Conservation (phyloP, 768 basidiomycete species). For the Suillus cothurnatus region DNA sequence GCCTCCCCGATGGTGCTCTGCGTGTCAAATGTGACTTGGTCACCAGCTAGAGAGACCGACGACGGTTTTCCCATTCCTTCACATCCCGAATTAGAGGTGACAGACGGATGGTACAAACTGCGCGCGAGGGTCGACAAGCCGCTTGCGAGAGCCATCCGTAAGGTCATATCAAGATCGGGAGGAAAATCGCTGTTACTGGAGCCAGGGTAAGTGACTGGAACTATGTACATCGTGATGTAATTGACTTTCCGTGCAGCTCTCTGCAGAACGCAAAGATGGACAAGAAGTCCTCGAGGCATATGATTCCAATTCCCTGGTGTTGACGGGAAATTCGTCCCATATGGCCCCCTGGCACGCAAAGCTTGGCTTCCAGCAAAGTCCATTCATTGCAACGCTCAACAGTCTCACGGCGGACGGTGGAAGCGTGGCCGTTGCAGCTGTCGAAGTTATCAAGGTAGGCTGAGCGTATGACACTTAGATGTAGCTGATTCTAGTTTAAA, state of each 20-base stretch:
- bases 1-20: constrained; percentile 83
- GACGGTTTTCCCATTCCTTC: constrained; percentile 40
- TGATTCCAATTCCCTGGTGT: constrained; percentile 58
- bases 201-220: constrained; percentile 60
- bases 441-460: constrained; percentile 67
- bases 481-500: constrained; percentile 28
- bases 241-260: constrained; percentile 48
- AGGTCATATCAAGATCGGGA: constrained; percentile 69
- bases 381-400: constrained; percentile 74
- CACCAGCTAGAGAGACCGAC: constrained; percentile 38
- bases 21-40: constrained; percentile 72
- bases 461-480: not conserved
- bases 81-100: constrained; percentile 79
- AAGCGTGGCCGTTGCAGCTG: constrained; percentile 67
- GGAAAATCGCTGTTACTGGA: constrained; percentile 81
- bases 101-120: constrained; percentile 96
- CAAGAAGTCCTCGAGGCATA: constrained; percentile 84
- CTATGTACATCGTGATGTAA: not conserved
- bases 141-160: constrained; percentile 67
- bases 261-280: constrained; percentile 72
- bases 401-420: constrained; percentile 87
- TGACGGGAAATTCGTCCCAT: constrained; percentile 86
- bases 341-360: constrained; percentile 87
- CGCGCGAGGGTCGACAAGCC: constrained; percentile 75
- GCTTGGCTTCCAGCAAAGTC: constrained; percentile 72